Evolutionary conservation across 345 rosid genomes (phyloP), one percentile per base, ranked within the genome.

Genomic region (Brassica carinata): DNA sequence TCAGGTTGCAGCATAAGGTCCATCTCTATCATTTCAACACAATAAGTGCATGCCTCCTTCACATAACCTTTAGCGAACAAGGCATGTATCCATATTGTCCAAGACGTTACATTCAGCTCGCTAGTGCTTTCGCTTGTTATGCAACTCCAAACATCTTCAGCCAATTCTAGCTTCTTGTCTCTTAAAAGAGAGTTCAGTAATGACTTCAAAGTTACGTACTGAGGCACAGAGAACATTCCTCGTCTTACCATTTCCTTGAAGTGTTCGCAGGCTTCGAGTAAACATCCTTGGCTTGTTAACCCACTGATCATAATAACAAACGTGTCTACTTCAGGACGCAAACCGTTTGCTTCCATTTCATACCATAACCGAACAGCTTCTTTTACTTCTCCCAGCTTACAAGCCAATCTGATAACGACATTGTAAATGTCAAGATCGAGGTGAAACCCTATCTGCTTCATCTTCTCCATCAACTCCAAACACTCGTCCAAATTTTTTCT

Each of bases 11-110:
- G 93, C 99, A 96, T 96, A 1, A 90, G 15, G 69, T 90, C 94
- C 59, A 87, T 86, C 62, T 93, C 99, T 90, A 92, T 87, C 99
- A 96, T 96, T 71, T 96, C 98, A 83, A 96, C 62, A 82, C 97
- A 92, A 87, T 88, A 91, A 0, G 82, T 81, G 79, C 99, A 93
- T 1, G 99, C 99, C 77, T 89, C 96, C 79, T 93, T 93, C 74
- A 89, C 93, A 79, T 88, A 88, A 64, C 96, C 92, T 67, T 83
- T 92, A 19, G 96, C 85, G 86, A 91, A 91, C 80, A 96, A 84
- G 8, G 92, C 89, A 63, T 96, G 99, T 74, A 96, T 89, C 98
- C 99, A 96, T 62, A 96, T 92, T 57, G 94, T 96, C 98, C 98
- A 96, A 0, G 87, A 85, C 83, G 75, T 83, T 77, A 85, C 87